Conservation (phyloP, 2,329 filamentous ascomycete species). For the Botrytis medusae region DNA sequence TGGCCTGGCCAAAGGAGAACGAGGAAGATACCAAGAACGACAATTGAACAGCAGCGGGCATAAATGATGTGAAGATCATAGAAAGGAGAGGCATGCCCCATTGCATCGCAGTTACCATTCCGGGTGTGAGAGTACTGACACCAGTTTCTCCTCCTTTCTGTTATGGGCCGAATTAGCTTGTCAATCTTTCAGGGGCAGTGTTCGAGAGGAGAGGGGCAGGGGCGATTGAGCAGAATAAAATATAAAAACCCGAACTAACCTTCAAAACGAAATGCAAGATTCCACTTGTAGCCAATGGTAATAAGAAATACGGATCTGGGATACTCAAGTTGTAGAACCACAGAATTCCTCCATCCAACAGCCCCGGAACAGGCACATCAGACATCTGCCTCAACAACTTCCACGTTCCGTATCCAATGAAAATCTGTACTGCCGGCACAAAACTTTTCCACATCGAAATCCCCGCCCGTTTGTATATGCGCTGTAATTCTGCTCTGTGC, state of each 20-base stretch:
- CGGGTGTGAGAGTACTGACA: slow-evolving; percentile 38
- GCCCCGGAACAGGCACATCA: slow-evolving; percentile 73
- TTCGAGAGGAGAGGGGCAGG: neutral
- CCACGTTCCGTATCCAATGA: slow-evolving; percentile 80
- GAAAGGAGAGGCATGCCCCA: slow-evolving; percentile 54
- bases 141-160: slow-evolving; percentile 53
- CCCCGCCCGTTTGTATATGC: slow-evolving; percentile 55
- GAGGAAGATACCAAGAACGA: slow-evolving; percentile 55
- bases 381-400: slow-evolving; percentile 73
- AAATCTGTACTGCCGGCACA: slow-evolving; percentile 60
- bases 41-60: slow-evolving; percentile 55
- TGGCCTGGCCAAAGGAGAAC: slow-evolving; percentile 46
- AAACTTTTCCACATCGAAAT: slow-evolving; percentile 53
- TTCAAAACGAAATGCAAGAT: slow-evolving; percentile 47
- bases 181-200: neutral
- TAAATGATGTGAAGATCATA: slow-evolving; percentile 50
- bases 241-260: slow-evolving; percentile 27
- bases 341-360: slow-evolving; percentile 67
- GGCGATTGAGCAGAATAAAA: neutral
- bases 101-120: slow-evolving; percentile 44
- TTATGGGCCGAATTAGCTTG: neutral
- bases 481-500: slow-evolving; percentile 48
- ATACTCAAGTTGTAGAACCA: slow-evolving; percentile 81
- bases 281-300: slow-evolving; percentile 68
- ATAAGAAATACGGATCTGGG: slow-evolving; percentile 72